Base-by-base conservation (phyloP, 179 eudicot species). In the Silene coronaria region DNA sequence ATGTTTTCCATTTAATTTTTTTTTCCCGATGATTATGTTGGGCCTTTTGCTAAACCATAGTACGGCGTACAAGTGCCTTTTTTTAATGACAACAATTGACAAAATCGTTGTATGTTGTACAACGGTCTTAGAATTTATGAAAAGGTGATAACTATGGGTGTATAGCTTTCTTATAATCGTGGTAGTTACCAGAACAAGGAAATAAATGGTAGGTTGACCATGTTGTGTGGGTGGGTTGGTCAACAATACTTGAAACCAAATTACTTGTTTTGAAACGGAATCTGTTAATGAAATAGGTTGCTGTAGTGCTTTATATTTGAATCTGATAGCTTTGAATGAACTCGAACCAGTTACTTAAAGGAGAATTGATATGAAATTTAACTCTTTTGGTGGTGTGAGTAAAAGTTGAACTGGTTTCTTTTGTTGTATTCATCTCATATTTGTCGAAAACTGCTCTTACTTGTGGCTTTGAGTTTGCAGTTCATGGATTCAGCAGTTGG, bases 401-500 rank as follows among this genome's bases (percentile, higher is more conserved):
- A 14, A 59, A 27, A 51, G 2, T 51, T 51, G 7, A 64, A 26
- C 23, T 13, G 42, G 19, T 1, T 26, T 51, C 34, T 26, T 27
- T 34, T 21, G 21, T 45, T 1, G 8, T 5, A 21, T 6, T 61
- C 24, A 36, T 5, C 11, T 51, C 27, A 17, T 22, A 17, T 16
- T 48, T 46, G 21, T 13, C 6, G 58, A 51, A 51, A 51, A 26
- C 17, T 16, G 2, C 6, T 34, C 51, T 57, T 62, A 17, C 48
- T 73, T 73, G 74, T n/a, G 51, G 27, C 1, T 64, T 27, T 53
- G 24, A 73, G 45, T 74, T 51, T 82, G 87, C 93, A 93, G 97
- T 87, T 93, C 79, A 83, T 91, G 96, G 98, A 93, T 80, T 90
- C 98, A 75, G 98, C 98, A 1, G 86, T 87, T 21, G 84, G 86